Evolutionary conservation across 2,329 filamentous ascomycete species (phyloP), one percentile per base, ranked within the genome.

Genomic region (Aspergillus ochraceoroseus): DNA sequence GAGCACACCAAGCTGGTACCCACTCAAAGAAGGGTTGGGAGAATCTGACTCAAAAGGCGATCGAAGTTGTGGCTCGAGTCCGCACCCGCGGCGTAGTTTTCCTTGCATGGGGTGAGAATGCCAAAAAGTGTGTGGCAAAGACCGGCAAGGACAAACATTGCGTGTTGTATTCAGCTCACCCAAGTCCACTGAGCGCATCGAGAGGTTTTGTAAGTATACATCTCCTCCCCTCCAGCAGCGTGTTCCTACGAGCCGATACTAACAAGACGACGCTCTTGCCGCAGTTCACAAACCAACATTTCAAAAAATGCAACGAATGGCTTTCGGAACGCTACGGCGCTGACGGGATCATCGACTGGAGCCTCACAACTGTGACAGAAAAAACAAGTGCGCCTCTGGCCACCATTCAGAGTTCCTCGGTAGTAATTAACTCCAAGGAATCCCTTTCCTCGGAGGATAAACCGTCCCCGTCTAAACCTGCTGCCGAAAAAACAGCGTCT

Each of bases 21-120:
- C 92, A 98, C 65, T 72, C 84, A 2, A 83, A 84, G 55, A 82
- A 82, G 48, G 92, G 92, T 11, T 98, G 92, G 92, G 92, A 98
- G 67, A 74, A 75, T 30, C 86, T 98, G 61, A 98, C 90, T 13
- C 89, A 95, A 61, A 85, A 81, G 49, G 83, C 92, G 28, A 94
- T 98, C 48, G 88, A 96, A 51, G 76, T 85, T 0, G 86, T 96
- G 2, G 85, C 85, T 0, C 79, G 82, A 58, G 81, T 84, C 53
- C 77, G 88, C 30, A 81, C 77, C 0, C 73, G 75, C 18, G 92
- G 92, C 1, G 90, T 98, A 1, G 92, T 95, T 3, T 98, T 95
- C 61, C 70, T 98, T 64, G 90, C 90, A 0, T 98, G 92, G 92
- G 92, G 92, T 11, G 80, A 73, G 4, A 86, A 87, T 1, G 92